These are phyloP conservation scores for Suillus paluster DNA, from an alignment of 768 basidiomycete species.

Conservation along the genomic window DNA sequence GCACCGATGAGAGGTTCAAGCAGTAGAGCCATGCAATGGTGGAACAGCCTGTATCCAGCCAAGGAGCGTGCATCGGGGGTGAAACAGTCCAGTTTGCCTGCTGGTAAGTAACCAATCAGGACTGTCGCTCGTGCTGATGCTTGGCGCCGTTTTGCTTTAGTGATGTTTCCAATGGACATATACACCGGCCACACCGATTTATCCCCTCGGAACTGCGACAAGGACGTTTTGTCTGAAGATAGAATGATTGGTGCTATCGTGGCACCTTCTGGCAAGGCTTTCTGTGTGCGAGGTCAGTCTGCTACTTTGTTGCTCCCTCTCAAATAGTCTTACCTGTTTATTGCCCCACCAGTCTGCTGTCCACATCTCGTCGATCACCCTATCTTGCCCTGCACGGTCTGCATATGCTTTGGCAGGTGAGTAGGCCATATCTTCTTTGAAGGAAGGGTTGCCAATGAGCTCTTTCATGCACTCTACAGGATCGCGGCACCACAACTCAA, in stretches of 20 bases:
- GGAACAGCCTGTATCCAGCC: constrained; percentile 25
- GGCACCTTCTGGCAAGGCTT: constrained; percentile 14
- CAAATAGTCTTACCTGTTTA: constrained; percentile 18
- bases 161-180: constrained; percentile 28
- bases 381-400: constrained; percentile 7
- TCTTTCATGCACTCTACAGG: constrained; percentile 20
- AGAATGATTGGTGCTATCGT: constrained; percentile 20
- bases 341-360: constrained; percentile 29
- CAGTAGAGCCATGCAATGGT: constrained; percentile 21
- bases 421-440: constrained; percentile 11
- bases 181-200: constrained; percentile 33
- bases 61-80: constrained; percentile 5
- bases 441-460: constrained; percentile 33
- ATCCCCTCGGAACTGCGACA: constrained; percentile 42
- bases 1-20: constrained; percentile 20
- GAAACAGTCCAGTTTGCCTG: constrained; percentile 12
- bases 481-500: constrained; percentile 36
- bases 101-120: constrained; percentile 12
- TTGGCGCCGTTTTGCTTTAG: constrained; percentile 16
- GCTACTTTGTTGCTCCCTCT: neutral
- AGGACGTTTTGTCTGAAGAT: constrained; percentile 48
- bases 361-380: constrained; percentile 25
- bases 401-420: constrained; percentile 11
- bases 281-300: neutral
- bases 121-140: constrained; percentile 14